Evolutionary conservation across 1,284 basidiomycete species (phyloP).

Genomic region (Trametes versicolor): DNA sequence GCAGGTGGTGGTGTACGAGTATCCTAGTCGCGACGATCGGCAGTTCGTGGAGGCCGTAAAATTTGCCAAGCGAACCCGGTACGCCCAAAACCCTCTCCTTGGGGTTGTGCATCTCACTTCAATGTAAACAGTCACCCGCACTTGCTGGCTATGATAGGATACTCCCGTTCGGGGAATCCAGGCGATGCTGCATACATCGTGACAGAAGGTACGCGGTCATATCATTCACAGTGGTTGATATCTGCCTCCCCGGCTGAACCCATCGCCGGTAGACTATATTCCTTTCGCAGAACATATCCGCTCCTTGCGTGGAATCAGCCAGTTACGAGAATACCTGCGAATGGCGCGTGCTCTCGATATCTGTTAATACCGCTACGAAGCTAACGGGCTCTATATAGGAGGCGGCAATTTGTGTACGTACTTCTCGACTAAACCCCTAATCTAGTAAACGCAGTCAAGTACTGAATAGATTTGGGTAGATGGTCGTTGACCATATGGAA

Average conservation of each 20-base stretch:
- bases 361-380: neutral
- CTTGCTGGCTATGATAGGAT: neutral
- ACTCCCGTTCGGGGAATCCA: neutral
- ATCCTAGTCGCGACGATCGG: neutral
- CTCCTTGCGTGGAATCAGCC: neutral
- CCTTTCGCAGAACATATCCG: neutral
- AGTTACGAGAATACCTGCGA: neutral
- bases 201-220: neutral
- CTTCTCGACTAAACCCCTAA: too few species aligned
- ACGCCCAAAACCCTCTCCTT: too few species aligned
- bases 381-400: neutral
- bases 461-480: too few species aligned
- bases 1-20: neutral
- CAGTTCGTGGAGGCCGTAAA: neutral
- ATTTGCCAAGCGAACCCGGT: neutral
- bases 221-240: neutral
- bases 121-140: too few species aligned
- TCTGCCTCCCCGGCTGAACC: neutral
- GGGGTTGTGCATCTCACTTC: too few species aligned
- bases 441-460: too few species aligned
- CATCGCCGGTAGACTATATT: neutral
- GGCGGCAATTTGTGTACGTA: neutral
- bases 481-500: too few species aligned
- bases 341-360: neutral
- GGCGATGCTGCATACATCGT: neutral